phyloP scores from a whole-genome alignment of 192 early-diverging fungal species.

The Coemansia sp. region DNA sequence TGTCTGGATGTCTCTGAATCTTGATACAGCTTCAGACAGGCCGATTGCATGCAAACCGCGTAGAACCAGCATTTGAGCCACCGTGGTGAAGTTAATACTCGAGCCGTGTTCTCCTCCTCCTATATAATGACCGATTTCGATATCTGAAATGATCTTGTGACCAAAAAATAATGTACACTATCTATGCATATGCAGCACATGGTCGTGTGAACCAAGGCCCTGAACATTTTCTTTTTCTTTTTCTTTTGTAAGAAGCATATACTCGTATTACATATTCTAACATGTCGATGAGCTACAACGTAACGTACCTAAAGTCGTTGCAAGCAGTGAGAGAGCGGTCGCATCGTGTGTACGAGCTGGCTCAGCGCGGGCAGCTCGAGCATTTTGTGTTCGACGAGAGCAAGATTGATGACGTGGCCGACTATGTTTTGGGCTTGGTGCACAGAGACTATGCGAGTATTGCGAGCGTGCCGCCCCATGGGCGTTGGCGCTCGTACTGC shows the following conservation, averaged over 20 bases:
- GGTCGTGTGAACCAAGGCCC: too few relatives aligned
- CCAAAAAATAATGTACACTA: too few relatives aligned
- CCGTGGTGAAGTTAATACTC: too few relatives aligned
- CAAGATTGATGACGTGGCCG: slow-evolving; percentile 66
- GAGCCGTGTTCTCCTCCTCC: too few relatives aligned
- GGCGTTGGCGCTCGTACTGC: slow-evolving; percentile 82
- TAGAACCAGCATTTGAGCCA: too few relatives aligned
- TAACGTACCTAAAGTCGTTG: slow-evolving; percentile 65
- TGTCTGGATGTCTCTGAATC: too few relatives aligned
- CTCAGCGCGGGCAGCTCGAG: slow-evolving; percentile 55
- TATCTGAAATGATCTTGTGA: too few relatives aligned
- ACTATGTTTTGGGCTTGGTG: slow-evolving; percentile 66
- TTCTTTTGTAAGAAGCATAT: neutral
- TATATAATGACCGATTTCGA: too few relatives aligned
- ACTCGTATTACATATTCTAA: too few relatives aligned
- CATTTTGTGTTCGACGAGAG: slow-evolving; percentile 72
- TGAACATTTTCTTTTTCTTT: slow-evolving; percentile 51
- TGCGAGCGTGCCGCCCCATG: slow-evolving; percentile 78
- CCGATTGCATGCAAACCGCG: too few relatives aligned
- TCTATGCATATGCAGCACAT: too few relatives aligned
- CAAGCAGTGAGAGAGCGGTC: slow-evolving; percentile 75
- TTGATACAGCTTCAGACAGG: too few relatives aligned
- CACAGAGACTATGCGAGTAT: slow-evolving; percentile 68
- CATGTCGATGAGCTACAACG: slow-evolving; percentile 20
- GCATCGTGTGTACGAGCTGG: slow-evolving; percentile 60